Evolutionary conservation across 768 basidiomycete genomes (phyloP).

Genomic region (Cubamyces sp.): DNA sequence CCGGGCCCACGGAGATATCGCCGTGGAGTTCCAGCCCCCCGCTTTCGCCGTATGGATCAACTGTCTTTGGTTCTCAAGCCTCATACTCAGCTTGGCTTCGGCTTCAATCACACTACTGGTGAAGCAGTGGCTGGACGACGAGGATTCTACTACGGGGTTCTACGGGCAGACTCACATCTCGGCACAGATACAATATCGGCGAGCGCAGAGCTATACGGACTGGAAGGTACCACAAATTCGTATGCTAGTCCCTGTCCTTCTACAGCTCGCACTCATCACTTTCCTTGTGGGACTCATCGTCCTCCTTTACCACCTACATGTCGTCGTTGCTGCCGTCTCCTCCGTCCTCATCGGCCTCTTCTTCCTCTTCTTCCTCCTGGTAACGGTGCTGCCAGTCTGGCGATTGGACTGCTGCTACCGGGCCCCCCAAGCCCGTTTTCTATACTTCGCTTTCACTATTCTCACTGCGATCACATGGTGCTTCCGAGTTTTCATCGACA

Average conservation of each 20-base stretch:
- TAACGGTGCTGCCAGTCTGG: slow-evolving; percentile 9
- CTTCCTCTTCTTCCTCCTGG: slow-evolving; percentile 6
- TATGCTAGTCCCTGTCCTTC: slow-evolving; percentile 24
- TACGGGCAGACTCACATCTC: slow-evolving; percentile 27
- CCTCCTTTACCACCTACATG: slow-evolving; percentile 25
- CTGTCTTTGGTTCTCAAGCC: slow-evolving; percentile 31
- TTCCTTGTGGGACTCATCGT: slow-evolving; percentile 31
- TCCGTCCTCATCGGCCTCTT: slow-evolving; percentile 6
- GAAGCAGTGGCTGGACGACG: slow-evolving; percentile 34
- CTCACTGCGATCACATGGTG: background rate
- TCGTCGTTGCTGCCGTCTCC: slow-evolving; percentile 22
- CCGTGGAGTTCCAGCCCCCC: background rate
- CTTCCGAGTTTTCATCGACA: background rate
- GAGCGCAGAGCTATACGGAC: slow-evolving; percentile 25
- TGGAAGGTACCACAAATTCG: slow-evolving; percentile 28
- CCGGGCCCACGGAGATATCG: background rate
- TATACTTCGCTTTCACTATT: background rate
- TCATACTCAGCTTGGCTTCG: slow-evolving; percentile 31
- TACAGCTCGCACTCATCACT: slow-evolving; percentile 25
- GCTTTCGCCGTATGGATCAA: slow-evolving; percentile 23
- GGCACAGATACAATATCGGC: slow-evolving; percentile 28
- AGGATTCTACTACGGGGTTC: slow-evolving; percentile 19
- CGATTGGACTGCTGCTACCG: slow-evolving; percentile 21
- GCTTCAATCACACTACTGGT: slow-evolving; percentile 32
- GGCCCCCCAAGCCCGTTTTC: slow-evolving; percentile 20